Percentiles rank a stretch among this genome's conserved stretches.
Evolutionary conservation across 305 asterid species (phyloP).

Genomic region (Solanum aculeatissimum): DNA sequence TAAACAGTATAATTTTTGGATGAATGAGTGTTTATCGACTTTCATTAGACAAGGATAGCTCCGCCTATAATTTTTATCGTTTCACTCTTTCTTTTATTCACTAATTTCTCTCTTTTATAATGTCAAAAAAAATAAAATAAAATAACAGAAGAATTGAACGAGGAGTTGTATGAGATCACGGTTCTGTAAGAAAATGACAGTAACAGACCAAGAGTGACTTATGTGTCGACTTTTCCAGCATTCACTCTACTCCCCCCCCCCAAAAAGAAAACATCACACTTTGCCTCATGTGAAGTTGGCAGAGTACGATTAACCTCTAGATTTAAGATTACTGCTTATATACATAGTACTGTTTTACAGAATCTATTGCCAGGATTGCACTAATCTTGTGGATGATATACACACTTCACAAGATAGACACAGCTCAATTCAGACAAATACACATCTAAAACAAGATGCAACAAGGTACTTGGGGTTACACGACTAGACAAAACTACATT

Average conservation of each 20-base stretch:
- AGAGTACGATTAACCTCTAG: too few species aligned
- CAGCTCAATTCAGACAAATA: background rate
- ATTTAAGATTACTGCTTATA: too few species aligned
- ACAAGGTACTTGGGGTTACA: slow-evolving; percentile 22
- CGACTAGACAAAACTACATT: slow-evolving; percentile 48
- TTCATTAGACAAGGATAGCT: background rate
- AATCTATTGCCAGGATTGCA: background rate
- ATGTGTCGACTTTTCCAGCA: too few species aligned
- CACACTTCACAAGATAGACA: background rate
- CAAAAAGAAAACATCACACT: too few species aligned
- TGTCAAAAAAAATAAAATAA: too few species aligned
- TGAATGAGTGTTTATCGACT: background rate
- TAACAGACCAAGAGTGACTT: too few species aligned
- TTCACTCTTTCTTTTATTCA: background rate
- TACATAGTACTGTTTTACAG: background rate
- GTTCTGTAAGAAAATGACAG: too few species aligned
- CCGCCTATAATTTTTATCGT: background rate
- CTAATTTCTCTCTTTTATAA: background rate
- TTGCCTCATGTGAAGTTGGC: too few species aligned
- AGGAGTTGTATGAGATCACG: too few species aligned
- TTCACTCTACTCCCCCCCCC: too few species aligned
- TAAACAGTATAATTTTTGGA: too few species aligned
- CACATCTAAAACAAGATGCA: background rate
- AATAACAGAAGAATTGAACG: too few species aligned
- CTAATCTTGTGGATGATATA: background rate